Conservation (phyloP, 2,329 filamentous ascomycete genomes). For the Stachybotrys chlorohalonatus region DNA sequence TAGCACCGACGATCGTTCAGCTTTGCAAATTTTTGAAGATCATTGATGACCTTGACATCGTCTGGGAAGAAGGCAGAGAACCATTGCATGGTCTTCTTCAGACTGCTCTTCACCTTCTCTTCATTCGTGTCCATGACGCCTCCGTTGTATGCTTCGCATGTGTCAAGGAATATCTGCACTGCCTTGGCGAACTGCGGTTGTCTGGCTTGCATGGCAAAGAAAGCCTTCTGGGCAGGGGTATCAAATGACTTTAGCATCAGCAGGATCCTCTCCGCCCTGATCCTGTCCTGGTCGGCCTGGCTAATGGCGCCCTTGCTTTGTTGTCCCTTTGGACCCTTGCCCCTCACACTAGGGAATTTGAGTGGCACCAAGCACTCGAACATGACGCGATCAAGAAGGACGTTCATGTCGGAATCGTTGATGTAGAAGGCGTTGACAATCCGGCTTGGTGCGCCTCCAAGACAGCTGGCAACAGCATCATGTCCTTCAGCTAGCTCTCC, state of each 20-base stretch:
- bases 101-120: constrained; percentile 57
- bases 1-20: constrained; percentile 84
- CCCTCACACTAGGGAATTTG: constrained; percentile 63
- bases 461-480: constrained; percentile 62
- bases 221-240: constrained; percentile 69
- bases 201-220: constrained; percentile 75
- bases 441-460: constrained; percentile 73
- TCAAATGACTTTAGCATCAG: constrained; percentile 74
- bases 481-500: constrained; percentile 80
- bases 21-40: constrained; percentile 86
- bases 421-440: constrained; percentile 86
- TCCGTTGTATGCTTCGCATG: constrained; percentile 86
- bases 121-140: constrained; percentile 68
- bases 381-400: constrained; percentile 73
- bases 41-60: constrained; percentile 56
- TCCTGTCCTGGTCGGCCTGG: constrained; percentile 60
- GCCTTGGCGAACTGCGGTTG: constrained; percentile 68
- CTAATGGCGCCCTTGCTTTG: constrained; percentile 20
- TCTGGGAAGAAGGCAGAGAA: constrained; percentile 72
- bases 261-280: constrained; percentile 77
- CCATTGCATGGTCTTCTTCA: constrained; percentile 65
- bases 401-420: constrained; percentile 79
- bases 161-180: constrained; percentile 65
- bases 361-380: constrained; percentile 86
- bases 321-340: constrained; percentile 52